A percentile compares a stretch with the other conserved stretches of the same genome.
Evolutionary conservation across 2,329 filamentous ascomycete species (phyloP).

Genomic region (Ophiostoma sp.): DNA sequence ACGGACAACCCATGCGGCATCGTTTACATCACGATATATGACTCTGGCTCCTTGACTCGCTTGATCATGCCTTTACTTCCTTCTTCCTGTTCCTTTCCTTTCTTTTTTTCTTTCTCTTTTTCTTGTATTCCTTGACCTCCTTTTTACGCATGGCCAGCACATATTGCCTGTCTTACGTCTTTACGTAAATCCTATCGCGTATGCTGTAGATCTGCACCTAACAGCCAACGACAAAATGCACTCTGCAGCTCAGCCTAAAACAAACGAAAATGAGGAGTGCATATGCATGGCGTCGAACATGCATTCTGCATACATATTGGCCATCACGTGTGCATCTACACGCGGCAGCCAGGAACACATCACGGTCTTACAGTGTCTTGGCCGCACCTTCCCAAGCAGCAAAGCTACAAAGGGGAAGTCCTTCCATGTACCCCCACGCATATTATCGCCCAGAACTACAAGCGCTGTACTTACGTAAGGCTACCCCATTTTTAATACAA

Average conservation of each 20-base stretch:
- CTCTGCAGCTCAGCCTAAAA: background rate
- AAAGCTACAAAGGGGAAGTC: too few species aligned
- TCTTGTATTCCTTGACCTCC: background rate
- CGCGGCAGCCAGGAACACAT: background rate
- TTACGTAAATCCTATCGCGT: too few species aligned
- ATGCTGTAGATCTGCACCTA: background rate
- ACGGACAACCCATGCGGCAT: too few species aligned
- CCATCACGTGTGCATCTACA: background rate
- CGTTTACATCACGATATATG: too few species aligned
- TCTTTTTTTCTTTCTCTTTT: background rate
- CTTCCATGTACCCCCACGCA: slow-evolving; percentile 1
- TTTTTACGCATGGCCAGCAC: too few species aligned
- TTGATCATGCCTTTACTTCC: background rate
- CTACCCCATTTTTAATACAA: background rate
- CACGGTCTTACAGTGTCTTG: background rate
- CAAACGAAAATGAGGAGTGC: slow-evolving; percentile 2
- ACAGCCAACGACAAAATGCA: background rate
- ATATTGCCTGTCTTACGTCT: too few species aligned
- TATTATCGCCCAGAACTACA: background rate
- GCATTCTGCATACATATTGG: background rate
- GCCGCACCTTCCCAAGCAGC: background rate
- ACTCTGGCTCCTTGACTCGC: too few species aligned
- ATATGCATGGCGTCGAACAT: slow-evolving; percentile 1
- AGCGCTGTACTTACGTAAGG: background rate
- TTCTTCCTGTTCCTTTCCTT: background rate